Base-by-base conservation (phyloP, 176 grass and related monocot genomes). In the Ampelocalamus luodianensis region DNA sequence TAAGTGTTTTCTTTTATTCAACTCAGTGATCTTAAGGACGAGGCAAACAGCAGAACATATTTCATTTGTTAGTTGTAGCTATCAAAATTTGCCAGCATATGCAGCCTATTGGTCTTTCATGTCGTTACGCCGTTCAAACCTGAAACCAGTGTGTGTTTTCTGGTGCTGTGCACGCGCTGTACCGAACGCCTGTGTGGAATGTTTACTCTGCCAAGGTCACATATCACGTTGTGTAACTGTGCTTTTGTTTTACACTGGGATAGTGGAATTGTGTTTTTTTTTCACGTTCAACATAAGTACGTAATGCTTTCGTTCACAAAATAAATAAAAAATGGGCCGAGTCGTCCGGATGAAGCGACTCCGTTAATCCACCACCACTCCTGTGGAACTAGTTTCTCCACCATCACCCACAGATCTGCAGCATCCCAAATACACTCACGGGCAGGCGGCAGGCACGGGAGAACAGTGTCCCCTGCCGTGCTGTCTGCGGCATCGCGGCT, bases 401-500 rank as follows among this genome's bases (percentile, higher is more conserved):
- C 29, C 29, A 1, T 29, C 29, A 29, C 29, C 29, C 29, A 29
- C 29, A 29, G 29, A 29, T 29, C 29, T 29, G 29, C 0, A 29
- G 29, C 29, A 29, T 29, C 29, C 29, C 29, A 23, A 46, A 26
- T 3, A n/a, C 51, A 22, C 20, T n/a, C 48, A 20, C 36, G n/a
- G 10, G 82, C 82, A 42, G 40, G 68, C 22, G 5, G 39, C 65
- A 10, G 38, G 24, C 73, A n/a, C 16, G 49, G 23, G 50, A 5
- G 26, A 45, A 11, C 58, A 34, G 58, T 45, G 62, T 3, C 73
- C 0, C 29, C 1, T 29, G 29, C 29, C 29, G 29, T 29, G 29
- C 29, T 29, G 29, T 1, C 53, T 63, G 84, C 75, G 75, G 84
- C 65, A 24, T 79, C 40, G 65, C 75, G 62, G 75, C 27, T 58